Percentiles rank a stretch among this genome's conserved stretches.
Conservation (phyloP, 2,329 filamentous ascomycete genomes). For the Incumbomyces lentus region DNA sequence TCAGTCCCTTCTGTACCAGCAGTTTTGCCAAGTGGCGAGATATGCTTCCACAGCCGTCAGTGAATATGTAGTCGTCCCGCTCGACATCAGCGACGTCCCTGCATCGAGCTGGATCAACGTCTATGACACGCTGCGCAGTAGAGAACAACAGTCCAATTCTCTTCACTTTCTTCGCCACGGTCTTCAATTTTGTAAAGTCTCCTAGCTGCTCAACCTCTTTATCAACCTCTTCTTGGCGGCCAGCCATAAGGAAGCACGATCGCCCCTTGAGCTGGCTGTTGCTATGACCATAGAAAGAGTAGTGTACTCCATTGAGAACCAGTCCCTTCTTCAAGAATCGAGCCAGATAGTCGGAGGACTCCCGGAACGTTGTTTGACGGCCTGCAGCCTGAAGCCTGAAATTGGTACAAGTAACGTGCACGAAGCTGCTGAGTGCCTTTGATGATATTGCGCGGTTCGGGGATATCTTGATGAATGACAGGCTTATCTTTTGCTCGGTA, state of each 20-base stretch:
- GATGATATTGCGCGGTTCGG: constrained; percentile 25
- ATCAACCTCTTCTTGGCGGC: constrained; percentile 25
- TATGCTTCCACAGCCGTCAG: constrained; percentile 34
- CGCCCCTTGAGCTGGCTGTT: constrained; percentile 36
- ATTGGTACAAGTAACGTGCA: constrained; percentile 28
- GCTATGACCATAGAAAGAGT: constrained; percentile 36
- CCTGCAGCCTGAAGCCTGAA: constrained; percentile 22
- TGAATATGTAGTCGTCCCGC: constrained; percentile 30
- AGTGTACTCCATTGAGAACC: constrained; percentile 26
- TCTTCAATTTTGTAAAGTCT: constrained; percentile 33
- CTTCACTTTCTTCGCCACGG: constrained; percentile 35
- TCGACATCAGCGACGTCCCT: constrained; percentile 32
- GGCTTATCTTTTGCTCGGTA: constrained; percentile 20
- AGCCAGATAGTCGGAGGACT: constrained; percentile 29
- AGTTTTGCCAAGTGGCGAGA: constrained; percentile 25
- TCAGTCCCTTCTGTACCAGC: constrained; percentile 25
- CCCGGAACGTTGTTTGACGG: constrained; percentile 23
- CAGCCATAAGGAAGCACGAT: constrained; percentile 31
- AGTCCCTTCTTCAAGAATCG: constrained; percentile 28
- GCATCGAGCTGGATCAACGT: constrained; percentile 26
- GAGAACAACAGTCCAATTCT: constrained; percentile 35
- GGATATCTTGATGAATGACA: constrained; percentile 22
- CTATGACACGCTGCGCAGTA: constrained; percentile 25
- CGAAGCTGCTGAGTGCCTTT: constrained; percentile 24
- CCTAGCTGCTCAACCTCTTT: constrained; percentile 29